Evolutionary conservation across 306 rosid species (phyloP).

Genomic region (Medicago truncatula): MtrunA17r5.0-ANR NC_053046.1:9996001-9996500

Average conservation of each 20-base stretch:
- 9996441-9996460: too few species aligned
- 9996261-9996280: slow-evolving; percentile 4
- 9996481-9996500: too few species aligned
- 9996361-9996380: slow-evolving; percentile 36
- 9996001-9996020: slow-evolving; percentile 35
- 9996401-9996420: too few species aligned
- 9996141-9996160: slow-evolving; percentile 19
- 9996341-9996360: slow-evolving; percentile 28
- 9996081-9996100: slow-evolving; percentile 28
- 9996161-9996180: background rate
- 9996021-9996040: background rate
- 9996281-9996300: background rate
- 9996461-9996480: too few species aligned
- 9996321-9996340: slow-evolving; percentile 23
- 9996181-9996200: background rate
- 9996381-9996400: slow-evolving; percentile 12
- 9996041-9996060: slow-evolving; percentile 31
- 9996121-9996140: slow-evolving; percentile 26
- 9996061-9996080: slow-evolving; percentile 37
- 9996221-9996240: slow-evolving; percentile 19
- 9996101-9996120: slow-evolving; percentile 1
- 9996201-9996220: slow-evolving; percentile 8
- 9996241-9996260: background rate
- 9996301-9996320: slow-evolving; percentile 13
- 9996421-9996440: background rate